Evolutionary conservation across 257 asterid genomes (phyloP), one percentile per base, ranked within the genome.

Genomic region (Solanum piurae): DNA sequence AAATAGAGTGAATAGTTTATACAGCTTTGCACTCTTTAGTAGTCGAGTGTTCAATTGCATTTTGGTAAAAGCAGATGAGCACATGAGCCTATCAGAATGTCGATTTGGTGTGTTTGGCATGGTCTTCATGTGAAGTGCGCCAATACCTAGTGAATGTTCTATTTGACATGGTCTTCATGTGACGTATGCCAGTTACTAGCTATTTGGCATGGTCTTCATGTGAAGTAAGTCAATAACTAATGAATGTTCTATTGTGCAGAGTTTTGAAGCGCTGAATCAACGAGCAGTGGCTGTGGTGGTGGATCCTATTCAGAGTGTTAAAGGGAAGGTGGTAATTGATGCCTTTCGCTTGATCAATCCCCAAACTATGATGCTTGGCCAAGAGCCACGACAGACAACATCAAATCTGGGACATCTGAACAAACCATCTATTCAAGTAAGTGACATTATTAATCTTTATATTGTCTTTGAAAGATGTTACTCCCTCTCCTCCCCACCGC

Each of bases 331-430:
- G 88, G 99, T 97, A n/a, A 97, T 97, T n/a, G 99, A 96, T 88
- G 99, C 99, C 77, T 96, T 97, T 58, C 98, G 98, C 46, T 91
- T 96, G 87, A 97, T 97, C 88, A 95, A 96, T 89, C 99, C 99
- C 83, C 99, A 97, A 86, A 96, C 99, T 66, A 97, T 97, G 99
- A 97, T 97, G 99, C 98, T 97, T 74, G 99, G 99, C 82, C 99
- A 97, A 89, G 99, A 97, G 92, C 99, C 99, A 62, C 94, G 99
- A 2, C 99, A 97, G 85, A 96, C 99, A 49, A 97, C 99, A 80
- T 97, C 99, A 89, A 97, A 97, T 88, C 94, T 97, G 25, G 99
- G 99, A 14, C 98, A 97, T 91, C 97, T 97, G 34, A 97, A 96
- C 80, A 97, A 96, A 88, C 99, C 99, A n/a, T 97, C 99, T 52